These are phyloP conservation scores for Starmerella khaoyaiensis DNA, from an alignment of 805 yeast genomes.

Conservation along the genomic window DNA sequence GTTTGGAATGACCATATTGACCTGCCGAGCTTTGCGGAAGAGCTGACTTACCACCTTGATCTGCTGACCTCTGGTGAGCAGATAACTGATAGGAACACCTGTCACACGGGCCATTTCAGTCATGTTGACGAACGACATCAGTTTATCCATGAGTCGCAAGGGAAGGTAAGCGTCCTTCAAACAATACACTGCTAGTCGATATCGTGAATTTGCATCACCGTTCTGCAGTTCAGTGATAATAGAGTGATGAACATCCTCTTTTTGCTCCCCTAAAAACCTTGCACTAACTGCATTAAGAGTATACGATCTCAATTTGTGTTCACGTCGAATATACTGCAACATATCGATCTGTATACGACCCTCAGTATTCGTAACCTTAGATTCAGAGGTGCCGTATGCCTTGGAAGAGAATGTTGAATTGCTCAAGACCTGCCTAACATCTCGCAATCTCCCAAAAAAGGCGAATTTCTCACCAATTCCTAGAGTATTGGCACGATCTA, in stretches of 20 bases:
- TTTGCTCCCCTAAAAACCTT: slow-evolving; percentile 84
- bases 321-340: slow-evolving; percentile 85
- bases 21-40: slow-evolving; percentile 79
- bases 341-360: slow-evolving; percentile 93
- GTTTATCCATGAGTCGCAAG: slow-evolving; percentile 69
- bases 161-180: slow-evolving; percentile 93
- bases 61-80: slow-evolving; percentile 89
- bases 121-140: slow-evolving; percentile 92
- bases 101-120: slow-evolving; percentile 99
- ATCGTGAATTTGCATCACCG: slow-evolving; percentile 81
- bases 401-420: slow-evolving; percentile 80
- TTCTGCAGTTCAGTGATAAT: slow-evolving; percentile 90
- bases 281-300: slow-evolving; percentile 93
- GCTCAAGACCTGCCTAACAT: slow-evolving; percentile 60
- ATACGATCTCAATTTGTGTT: slow-evolving; percentile 85
- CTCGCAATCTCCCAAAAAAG: slow-evolving; percentile 64
- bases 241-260: slow-evolving; percentile 96
- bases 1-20: slow-evolving; percentile 82
- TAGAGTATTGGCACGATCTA: slow-evolving; percentile 74
- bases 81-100: slow-evolving; percentile 90
- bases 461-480: slow-evolving; percentile 53
- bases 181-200: slow-evolving; percentile 94
- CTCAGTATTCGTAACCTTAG: slow-evolving; percentile 80
- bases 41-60: slow-evolving; percentile 93
- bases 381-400: slow-evolving; percentile 93